Conservation (phyloP, 257 asterid genomes). For the Nicotiana sylvestris region DNA sequence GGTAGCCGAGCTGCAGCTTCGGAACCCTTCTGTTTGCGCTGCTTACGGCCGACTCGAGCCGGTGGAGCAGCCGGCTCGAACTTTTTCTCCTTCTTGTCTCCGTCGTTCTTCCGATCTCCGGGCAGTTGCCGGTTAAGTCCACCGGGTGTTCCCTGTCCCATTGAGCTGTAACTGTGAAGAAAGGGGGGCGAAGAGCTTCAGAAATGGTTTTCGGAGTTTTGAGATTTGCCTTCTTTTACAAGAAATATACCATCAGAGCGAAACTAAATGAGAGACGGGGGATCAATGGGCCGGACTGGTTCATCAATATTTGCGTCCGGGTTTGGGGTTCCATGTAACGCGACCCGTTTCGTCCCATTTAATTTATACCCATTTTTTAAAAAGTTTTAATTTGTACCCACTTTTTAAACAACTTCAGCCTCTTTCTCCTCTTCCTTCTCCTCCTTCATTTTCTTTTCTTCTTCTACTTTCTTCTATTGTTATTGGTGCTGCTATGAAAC, state of each 20-base stretch:
- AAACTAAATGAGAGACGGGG: neutral
- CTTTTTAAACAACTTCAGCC: no score
- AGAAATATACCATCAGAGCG: neutral
- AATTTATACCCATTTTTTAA: no score
- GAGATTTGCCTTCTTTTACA: neutral
- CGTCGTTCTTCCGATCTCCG: conserved; percentile 74
- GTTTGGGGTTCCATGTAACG: no score
- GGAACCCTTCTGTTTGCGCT: conserved; percentile 82
- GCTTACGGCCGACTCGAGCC: conserved; percentile 88
- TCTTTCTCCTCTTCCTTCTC: no score
- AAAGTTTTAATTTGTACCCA: no score
- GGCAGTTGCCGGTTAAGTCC: conserved; percentile 72
- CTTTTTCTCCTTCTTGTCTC: conserved; percentile 82
- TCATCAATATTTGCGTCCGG: no score
- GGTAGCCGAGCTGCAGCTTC: conserved; percentile 86
- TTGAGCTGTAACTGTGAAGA: conserved; percentile 7
- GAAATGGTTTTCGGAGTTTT: conserved; percentile 12
- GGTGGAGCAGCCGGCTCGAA: conserved; percentile 92
- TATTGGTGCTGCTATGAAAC: no score
- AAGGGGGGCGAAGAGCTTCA: neutral
- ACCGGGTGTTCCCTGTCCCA: conserved; percentile 97
- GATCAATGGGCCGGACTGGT: no score
- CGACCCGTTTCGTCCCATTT: no score
- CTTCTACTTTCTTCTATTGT: no score
- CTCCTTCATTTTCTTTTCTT: no score